phyloP scores from a whole-genome alignment of 2,329 filamentous ascomycete genomes.

The Calonectria leucothoes region DNA sequence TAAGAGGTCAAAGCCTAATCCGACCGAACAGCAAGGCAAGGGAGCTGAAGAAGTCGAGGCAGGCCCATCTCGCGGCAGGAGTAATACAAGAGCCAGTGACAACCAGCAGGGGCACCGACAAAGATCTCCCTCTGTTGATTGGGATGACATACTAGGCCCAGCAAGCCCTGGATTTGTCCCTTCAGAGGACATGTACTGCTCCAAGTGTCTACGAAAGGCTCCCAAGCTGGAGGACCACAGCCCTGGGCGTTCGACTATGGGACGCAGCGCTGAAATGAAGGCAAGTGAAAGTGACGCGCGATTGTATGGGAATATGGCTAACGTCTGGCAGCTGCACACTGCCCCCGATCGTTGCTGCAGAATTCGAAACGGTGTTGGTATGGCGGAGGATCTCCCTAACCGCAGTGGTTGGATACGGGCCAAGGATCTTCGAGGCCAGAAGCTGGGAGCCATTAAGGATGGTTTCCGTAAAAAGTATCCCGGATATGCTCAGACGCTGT shows the following conservation, averaged over 20 bases:
- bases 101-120: neutral
- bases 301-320: neutral
- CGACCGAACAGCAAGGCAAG: no score
- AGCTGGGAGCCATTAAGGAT: slow-evolving; percentile 33
- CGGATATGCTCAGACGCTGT: slow-evolving; percentile 44
- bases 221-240: slow-evolving; percentile 39
- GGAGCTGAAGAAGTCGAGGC: neutral
- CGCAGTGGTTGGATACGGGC: slow-evolving; percentile 47
- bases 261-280: slow-evolving; percentile 33
- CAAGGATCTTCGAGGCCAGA: slow-evolving; percentile 22
- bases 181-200: slow-evolving; percentile 46
- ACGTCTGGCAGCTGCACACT: slow-evolving; percentile 32
- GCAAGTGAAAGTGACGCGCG: slow-evolving; percentile 9
- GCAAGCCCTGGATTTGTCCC: slow-evolving; percentile 39
- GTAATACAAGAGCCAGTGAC: neutral
- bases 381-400: slow-evolving; percentile 41
- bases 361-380: slow-evolving; percentile 41
- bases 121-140: slow-evolving; percentile 41
- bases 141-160: slow-evolving; percentile 38
- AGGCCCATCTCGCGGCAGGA: neutral
- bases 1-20: neutral
- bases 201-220: slow-evolving; percentile 45
- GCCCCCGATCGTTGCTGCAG: slow-evolving; percentile 37
- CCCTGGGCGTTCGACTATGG: slow-evolving; percentile 25
- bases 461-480: slow-evolving; percentile 40